phyloP scores from a whole-genome alignment of 148 eudicot species.

The Talinum fruticosum region DNA sequence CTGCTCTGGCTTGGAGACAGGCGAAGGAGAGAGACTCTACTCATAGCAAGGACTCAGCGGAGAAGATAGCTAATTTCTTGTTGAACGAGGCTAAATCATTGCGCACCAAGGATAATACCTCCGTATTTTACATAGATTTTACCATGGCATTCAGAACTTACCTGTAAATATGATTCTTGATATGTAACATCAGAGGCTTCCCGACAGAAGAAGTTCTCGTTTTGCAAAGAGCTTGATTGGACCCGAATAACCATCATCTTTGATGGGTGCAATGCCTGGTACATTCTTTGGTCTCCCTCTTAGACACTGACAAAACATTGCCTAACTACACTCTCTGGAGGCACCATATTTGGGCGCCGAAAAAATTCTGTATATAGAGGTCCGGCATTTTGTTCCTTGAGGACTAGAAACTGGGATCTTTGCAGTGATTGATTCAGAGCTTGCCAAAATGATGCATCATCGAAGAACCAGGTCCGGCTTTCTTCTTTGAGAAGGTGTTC shows the following conservation, averaged over 20 bases:
- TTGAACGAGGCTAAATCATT: slow-evolving; percentile 72
- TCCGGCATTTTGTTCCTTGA: not conserved
- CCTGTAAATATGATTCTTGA: slow-evolving; percentile 51
- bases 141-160: slow-evolving; percentile 41
- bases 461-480: not conserved
- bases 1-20: slow-evolving; percentile 33
- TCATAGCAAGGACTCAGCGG: slow-evolving; percentile 47
- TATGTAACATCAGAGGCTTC: slow-evolving; percentile 17
- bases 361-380: not conserved
- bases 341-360: not conserved
- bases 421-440: not conserved
- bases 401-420: not conserved
- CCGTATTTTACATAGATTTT: slow-evolving; percentile 82
- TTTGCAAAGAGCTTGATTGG: slow-evolving; percentile 13
- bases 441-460: not conserved
- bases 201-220: not conserved
- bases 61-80: slow-evolving; percentile 66
- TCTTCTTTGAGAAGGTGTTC: not conserved
- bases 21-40: slow-evolving; percentile 52
- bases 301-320: slow-evolving; percentile 9
- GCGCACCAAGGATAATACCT: slow-evolving; percentile 95
- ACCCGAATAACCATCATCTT: slow-evolving; percentile 7
- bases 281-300: slow-evolving; percentile 12
- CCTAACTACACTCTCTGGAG: not conserved
- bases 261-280: slow-evolving; percentile 3